phyloP scores from a whole-genome alignment of 805 yeast genomes.

The Candida verbasci region DNA sequence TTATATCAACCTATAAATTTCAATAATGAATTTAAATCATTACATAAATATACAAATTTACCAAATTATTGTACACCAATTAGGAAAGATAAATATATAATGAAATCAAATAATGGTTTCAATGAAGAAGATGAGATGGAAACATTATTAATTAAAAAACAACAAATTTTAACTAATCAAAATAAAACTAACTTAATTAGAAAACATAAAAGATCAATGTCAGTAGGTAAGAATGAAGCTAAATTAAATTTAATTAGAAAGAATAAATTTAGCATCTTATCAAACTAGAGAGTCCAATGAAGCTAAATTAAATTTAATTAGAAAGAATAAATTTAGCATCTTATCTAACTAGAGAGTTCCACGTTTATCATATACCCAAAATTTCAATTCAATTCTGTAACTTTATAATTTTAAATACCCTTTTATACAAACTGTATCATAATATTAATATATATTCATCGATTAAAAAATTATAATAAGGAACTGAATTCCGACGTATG shows the following conservation, averaged over 20 bases:
- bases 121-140: constrained; percentile 11
- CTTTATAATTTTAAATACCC: too few species aligned
- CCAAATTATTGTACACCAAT: constrained; percentile 35
- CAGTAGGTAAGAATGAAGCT: constrained; percentile 36
- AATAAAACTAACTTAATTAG: constrained; percentile 4
- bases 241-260: constrained; percentile 31
- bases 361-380: too few species aligned
- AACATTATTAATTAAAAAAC: constrained; percentile 5
- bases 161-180: background rate
- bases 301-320: constrained; percentile 29
- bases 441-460: too few species aligned
- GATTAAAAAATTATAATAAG: too few species aligned
- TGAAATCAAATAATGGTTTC: constrained; percentile 5
- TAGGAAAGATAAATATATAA: constrained; percentile 12
- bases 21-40: constrained; percentile 23
- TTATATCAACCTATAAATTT: constrained; percentile 27
- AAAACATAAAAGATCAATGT: constrained; percentile 29
- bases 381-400: too few species aligned
- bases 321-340: constrained; percentile 27
- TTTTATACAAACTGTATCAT: too few species aligned
- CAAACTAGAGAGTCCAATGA: constrained; percentile 24
- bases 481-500: too few species aligned
- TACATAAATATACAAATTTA: constrained; percentile 26
- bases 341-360: constrained; percentile 16
- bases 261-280: constrained; percentile 23